Evolutionary conservation across 495 filamentous ascomycete genomes (phyloP).

Genomic region (Clohesyomyces aquaticus): DNA sequence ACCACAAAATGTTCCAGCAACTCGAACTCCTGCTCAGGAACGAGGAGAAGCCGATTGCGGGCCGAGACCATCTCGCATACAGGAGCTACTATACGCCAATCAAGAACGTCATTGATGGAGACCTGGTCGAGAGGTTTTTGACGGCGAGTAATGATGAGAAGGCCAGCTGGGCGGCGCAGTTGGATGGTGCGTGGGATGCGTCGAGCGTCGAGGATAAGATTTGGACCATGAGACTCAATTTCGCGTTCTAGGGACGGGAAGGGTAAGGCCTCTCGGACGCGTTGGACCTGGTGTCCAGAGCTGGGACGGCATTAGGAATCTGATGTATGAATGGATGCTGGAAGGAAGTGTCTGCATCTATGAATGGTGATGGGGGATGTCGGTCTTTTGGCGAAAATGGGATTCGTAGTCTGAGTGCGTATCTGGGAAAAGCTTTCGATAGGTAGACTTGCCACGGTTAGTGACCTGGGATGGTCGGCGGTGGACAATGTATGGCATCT

Average conservation of each 20-base stretch:
- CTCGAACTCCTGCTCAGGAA: constrained; percentile 82
- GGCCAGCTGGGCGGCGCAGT: constrained; percentile 88
- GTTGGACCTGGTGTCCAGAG: too few species aligned
- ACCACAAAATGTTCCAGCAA: constrained; percentile 96
- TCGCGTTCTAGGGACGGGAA: neutral
- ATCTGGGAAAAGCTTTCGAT: too few species aligned
- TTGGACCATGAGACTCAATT: neutral
- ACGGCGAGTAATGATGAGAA: constrained; percentile 82
- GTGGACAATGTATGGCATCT: too few species aligned
- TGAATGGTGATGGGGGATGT: neutral
- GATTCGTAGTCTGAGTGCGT: neutral
- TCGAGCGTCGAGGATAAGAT: neutral
- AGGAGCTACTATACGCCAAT: constrained; percentile 95
- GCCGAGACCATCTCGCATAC: constrained; percentile 93
- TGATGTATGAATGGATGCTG: neutral
- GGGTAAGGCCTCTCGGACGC: too few species aligned
- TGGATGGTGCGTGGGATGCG: constrained; percentile 62
- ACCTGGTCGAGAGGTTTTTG: constrained; percentile 90
- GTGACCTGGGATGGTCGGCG: too few species aligned
- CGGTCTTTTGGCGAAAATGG: neutral
- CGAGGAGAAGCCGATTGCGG: constrained; percentile 84
- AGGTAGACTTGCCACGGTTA: too few species aligned
- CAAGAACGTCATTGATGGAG: constrained; percentile 97
- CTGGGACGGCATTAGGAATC: too few species aligned
- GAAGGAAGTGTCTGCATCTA: neutral